These are phyloP conservation scores for Prunus armeniaca DNA, from an alignment of 306 rosid genomes.

Conservation along the genomic window DNA sequence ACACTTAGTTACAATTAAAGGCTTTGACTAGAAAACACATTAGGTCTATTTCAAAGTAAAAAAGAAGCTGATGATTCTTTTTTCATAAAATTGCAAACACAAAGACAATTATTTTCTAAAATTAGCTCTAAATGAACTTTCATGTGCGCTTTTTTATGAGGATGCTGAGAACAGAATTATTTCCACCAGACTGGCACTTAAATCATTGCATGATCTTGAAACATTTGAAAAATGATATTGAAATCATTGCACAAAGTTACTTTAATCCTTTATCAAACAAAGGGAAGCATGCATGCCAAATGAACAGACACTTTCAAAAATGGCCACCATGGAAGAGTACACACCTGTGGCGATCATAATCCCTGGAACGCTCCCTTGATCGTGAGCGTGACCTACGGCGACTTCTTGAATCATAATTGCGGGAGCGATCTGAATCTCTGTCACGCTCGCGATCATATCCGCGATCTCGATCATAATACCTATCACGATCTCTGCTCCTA, in stretches of 20 bases:
- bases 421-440: conserved; percentile 65
- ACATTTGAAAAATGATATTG: neutral
- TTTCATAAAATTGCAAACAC: neutral
- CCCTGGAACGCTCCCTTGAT: conserved; percentile 75
- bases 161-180: neutral
- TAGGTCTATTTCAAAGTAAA: neutral
- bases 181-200: too few relatives aligned
- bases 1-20: neutral
- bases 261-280: neutral
- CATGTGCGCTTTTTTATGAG: neutral
- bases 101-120: neutral
- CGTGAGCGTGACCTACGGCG: conserved; percentile 83
- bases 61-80: neutral
- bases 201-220: neutral
- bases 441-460: conserved; percentile 72
- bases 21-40: neutral
- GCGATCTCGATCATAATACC: conserved; percentile 80
- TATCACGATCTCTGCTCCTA: conserved; percentile 84
- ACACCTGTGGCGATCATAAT: conserved; percentile 92
- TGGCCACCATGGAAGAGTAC: neutral
- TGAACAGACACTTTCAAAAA: neutral
- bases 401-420: conserved; percentile 65
- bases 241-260: too few relatives aligned
- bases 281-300: neutral
- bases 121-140: neutral